A percentile compares a stretch with the other conserved stretches of the same genome.
phyloP scores from a whole-genome alignment of 495 filamentous ascomycete species.

The Xylaria nigripes region DNA sequence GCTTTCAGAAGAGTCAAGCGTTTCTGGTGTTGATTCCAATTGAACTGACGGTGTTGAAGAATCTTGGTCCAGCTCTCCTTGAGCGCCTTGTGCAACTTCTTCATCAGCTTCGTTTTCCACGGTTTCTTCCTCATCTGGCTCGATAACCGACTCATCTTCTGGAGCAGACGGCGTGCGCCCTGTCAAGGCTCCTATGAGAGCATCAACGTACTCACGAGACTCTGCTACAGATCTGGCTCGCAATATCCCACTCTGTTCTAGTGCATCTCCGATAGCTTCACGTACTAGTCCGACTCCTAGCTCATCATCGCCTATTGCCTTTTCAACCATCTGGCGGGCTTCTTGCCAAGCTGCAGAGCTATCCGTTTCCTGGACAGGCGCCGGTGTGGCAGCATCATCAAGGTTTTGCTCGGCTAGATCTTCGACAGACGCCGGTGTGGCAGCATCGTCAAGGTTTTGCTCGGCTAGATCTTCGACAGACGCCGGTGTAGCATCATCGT shows the following conservation, averaged over 20 bases:
- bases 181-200: slow-evolving; percentile 33
- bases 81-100: neutral
- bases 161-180: slow-evolving; percentile 12
- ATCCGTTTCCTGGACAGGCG: slow-evolving; percentile 16
- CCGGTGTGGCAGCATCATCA: slow-evolving; percentile 20
- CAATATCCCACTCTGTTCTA: slow-evolving; percentile 37
- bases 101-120: slow-evolving; percentile 19
- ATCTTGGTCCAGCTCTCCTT: neutral
- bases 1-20: neutral
- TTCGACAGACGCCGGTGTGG: slow-evolving; percentile 11
- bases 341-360: slow-evolving; percentile 41
- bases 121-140: slow-evolving; percentile 11
- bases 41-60: neutral
- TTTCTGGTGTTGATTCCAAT: neutral
- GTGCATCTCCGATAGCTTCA: slow-evolving; percentile 37
- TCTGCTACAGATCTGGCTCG: slow-evolving; percentile 28
- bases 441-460: slow-evolving; percentile 21
- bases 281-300: slow-evolving; percentile 33
- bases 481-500: slow-evolving; percentile 14
- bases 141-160: neutral
- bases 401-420: slow-evolving; percentile 15
- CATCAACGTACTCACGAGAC: slow-evolving; percentile 30
- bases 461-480: slow-evolving; percentile 13
- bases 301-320: slow-evolving; percentile 48
- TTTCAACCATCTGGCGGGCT: slow-evolving; percentile 44